Conservation (phyloP, 2,329 filamentous ascomycete species). For the Raffaelea arxii region DNA sequence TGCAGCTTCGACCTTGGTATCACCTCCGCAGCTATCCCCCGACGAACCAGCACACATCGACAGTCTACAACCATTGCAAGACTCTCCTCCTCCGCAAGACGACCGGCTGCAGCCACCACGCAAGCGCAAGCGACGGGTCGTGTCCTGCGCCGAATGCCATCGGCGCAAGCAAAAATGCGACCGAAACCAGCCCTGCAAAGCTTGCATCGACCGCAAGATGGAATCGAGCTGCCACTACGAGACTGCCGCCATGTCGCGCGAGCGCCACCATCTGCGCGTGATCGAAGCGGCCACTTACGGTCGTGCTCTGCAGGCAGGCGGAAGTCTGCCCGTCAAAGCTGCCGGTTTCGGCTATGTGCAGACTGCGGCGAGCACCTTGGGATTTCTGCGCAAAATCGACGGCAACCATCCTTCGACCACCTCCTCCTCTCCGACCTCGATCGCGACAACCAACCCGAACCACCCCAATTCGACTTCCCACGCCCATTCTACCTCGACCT, state of each 20-base stretch:
- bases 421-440: background rate
- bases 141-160: slow-evolving; percentile 56
- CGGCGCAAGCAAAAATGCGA: slow-evolving; percentile 57
- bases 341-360: slow-evolving; percentile 46
- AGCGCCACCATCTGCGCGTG: slow-evolving; percentile 19
- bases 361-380: slow-evolving; percentile 40
- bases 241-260: slow-evolving; percentile 33
- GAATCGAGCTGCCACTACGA: slow-evolving; percentile 48
- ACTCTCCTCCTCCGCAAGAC: background rate
- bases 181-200: slow-evolving; percentile 47
- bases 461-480: too few species aligned
- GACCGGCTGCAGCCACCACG: slow-evolving; percentile 30
- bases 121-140: slow-evolving; percentile 50
- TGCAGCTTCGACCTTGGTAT: background rate
- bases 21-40: background rate
- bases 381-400: slow-evolving; percentile 46
- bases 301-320: slow-evolving; percentile 14
- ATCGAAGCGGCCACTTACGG: slow-evolving; percentile 11
- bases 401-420: slow-evolving; percentile 17
- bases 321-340: slow-evolving; percentile 30
- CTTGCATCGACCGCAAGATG: slow-evolving; percentile 49
- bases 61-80: background rate
- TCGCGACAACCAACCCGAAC: background rate
- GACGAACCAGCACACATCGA: background rate
- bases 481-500: slow-evolving; percentile 1